Evolutionary conservation across 129 eudicot species (phyloP), one percentile per base, ranked within the genome.

Genomic region (Scalesia atractyloides): DNA sequence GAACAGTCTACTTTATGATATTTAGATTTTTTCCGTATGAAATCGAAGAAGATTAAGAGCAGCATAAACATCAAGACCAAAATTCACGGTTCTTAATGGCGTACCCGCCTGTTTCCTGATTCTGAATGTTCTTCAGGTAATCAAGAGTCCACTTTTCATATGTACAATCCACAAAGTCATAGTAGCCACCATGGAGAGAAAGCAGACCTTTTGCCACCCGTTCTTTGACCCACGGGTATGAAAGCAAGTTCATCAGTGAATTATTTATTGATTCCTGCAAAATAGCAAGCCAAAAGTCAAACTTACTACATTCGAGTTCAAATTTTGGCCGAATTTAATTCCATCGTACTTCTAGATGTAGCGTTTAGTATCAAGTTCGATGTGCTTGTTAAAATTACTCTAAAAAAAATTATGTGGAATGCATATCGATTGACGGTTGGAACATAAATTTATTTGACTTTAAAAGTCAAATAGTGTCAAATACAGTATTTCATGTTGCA

Each of bases 91-190:
- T 72, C 69, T 81, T 79, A 57, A 94, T 71, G n/a, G 82, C 74
- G 74, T 22, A 82, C 66, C 33, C 83, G 18, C 69, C 79, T 56
- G 17, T 60, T 62, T 67, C 85, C 58, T 60, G 51, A 37, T 72
- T 72, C 22, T 75, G 56, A 33, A 54, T 67, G 20, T 60, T 59
- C 18, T 59, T 60, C 66, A 13, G 66, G 66, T 81, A 90, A 71
- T 95, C 94, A 61, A 95, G 96, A 12, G 91, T 84, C 99, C 99
- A 95, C 72, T 88, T 95, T 74, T 95, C 97, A 46, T 90, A 95
- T 46, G 96, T 81, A 81, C 99, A 91, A 66, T 90, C 86, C 11
- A 79, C 74, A 69, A 95, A 95, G 70, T 95, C 88, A 76, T 95
- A 95, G 88, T 95, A 95, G 66, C 99, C 99, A 41, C 99, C 97